A percentile compares a stretch with the other conserved stretches of the same genome.
Conservation (phyloP, 352 stramenopile genomes). For the Pythium dissimile region DNA sequence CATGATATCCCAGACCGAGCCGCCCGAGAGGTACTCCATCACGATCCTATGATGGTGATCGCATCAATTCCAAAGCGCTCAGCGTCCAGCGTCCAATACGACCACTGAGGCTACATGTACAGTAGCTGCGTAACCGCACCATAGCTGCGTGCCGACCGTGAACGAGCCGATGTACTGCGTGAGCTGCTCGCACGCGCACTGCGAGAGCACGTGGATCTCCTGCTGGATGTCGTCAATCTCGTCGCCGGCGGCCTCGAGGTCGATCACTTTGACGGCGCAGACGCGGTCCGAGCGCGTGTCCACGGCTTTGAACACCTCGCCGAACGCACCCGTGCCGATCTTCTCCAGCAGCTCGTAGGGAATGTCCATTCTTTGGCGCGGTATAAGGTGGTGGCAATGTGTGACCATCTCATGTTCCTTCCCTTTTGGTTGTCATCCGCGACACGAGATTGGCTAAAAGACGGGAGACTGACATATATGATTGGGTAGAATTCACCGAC, state of each 20-base stretch:
- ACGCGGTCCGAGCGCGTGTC: slow-evolving; percentile 68
- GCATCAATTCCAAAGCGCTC: neutral
- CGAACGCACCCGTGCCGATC: slow-evolving; percentile 78
- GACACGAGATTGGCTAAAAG: neutral
- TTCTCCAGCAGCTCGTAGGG: slow-evolving; percentile 81
- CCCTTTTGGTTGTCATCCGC: neutral
- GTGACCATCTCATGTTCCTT: slow-evolving; percentile 3
- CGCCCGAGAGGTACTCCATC: slow-evolving; percentile 93
- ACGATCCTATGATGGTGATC: too few species aligned
- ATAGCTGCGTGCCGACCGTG: slow-evolving; percentile 79
- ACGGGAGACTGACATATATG: neutral
- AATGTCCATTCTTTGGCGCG: slow-evolving; percentile 37
- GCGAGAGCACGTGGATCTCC: slow-evolving; percentile 89
- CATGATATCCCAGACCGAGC: slow-evolving; percentile 89
- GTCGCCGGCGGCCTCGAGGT: slow-evolving; percentile 77
- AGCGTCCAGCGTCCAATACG: neutral
- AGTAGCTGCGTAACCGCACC: too few species aligned
- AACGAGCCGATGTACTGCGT: slow-evolving; percentile 89
- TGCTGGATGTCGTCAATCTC: slow-evolving; percentile 87
- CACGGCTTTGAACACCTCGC: slow-evolving; percentile 75
- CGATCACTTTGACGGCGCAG: slow-evolving; percentile 83
- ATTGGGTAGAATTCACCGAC: slow-evolving; percentile 13
- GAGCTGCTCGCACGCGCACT: slow-evolving; percentile 87
- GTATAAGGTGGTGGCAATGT: neutral
- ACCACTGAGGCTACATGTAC: neutral